Percentiles rank a stretch among this genome's conserved stretches.
Evolutionary conservation across 208 protist genomes (phyloP).

Genomic region (Acanthamoeba lenticulata): DNA sequence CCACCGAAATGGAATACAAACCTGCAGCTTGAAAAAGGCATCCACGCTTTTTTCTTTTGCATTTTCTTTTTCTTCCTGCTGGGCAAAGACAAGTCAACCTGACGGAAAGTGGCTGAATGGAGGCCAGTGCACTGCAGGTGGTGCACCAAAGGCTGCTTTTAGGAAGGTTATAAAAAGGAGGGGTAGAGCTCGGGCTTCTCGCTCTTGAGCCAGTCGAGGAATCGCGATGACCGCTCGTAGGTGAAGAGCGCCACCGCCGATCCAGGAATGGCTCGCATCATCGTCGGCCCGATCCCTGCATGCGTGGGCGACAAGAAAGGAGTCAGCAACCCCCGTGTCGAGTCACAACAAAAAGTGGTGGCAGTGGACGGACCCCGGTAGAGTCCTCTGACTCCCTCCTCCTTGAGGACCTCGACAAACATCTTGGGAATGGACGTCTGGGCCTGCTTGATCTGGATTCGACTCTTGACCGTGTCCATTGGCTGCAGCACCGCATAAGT

Average conservation of each 20-base stretch:
- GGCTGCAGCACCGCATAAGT: not conserved
- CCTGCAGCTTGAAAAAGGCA: too few species aligned
- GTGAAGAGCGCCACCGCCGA: conserved; percentile 22
- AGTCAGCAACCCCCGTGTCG: not conserved
- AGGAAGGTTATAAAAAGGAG: not conserved
- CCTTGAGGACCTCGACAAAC: not conserved
- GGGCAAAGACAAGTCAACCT: too few species aligned
- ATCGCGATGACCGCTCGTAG: conserved; percentile 19
- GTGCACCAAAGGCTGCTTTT: not conserved
- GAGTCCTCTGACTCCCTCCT: conserved; percentile 3
- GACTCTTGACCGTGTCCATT: conserved; percentile 25
- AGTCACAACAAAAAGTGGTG: not conserved
- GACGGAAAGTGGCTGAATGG: too few species aligned
- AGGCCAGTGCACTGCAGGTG: too few species aligned
- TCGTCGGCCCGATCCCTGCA: conserved; percentile 11
- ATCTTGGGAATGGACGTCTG: conserved; percentile 1
- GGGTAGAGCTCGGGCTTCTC: not conserved
- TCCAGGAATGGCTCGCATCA: not conserved
- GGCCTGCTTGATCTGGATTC: conserved; percentile 29
- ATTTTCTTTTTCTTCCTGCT: too few species aligned
- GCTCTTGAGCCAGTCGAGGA: conserved; percentile 4
- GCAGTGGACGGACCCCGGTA: not conserved
- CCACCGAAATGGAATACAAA: not conserved
- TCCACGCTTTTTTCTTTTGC: too few species aligned
- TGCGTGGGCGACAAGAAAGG: too few species aligned